A percentile compares a stretch with the other conserved stretches of the same genome.
phyloP scores from a whole-genome alignment of 1,284 basidiomycete genomes.

The Trichosporon sp. region DNA sequence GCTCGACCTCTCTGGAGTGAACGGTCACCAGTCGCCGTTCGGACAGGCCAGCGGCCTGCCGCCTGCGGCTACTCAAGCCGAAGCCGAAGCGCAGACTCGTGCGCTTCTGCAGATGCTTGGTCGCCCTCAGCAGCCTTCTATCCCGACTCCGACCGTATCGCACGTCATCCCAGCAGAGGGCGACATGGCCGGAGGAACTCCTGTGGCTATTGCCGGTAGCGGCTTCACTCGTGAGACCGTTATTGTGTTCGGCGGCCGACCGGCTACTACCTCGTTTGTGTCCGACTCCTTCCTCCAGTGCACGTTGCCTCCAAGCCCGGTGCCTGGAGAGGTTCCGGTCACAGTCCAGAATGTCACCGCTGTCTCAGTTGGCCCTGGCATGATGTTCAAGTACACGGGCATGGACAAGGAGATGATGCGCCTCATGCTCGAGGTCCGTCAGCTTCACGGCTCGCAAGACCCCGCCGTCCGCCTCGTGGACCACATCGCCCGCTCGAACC shows the following conservation, averaged over 20 bases:
- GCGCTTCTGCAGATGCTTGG: slow-evolving; percentile 17
- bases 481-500: slow-evolving; percentile 23
- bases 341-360: slow-evolving; percentile 59
- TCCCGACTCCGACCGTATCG: slow-evolving; percentile 42
- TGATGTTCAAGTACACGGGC: slow-evolving; percentile 36
- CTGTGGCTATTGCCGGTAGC: slow-evolving; percentile 87
- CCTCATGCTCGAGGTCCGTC: slow-evolving; percentile 37
- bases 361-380: slow-evolving; percentile 22
- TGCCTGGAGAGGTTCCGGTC: slow-evolving; percentile 83
- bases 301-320: slow-evolving; percentile 73
- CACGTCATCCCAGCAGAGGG: slow-evolving; percentile 82
- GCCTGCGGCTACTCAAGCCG: slow-evolving; percentile 19
- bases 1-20: slow-evolving; percentile 11
- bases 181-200: slow-evolving; percentile 86
- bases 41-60: slow-evolving; percentile 6
- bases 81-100: slow-evolving; percentile 19
- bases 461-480: slow-evolving; percentile 38
- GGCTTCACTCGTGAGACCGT: slow-evolving; percentile 63
- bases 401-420: slow-evolving; percentile 44
- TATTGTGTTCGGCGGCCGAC: slow-evolving; percentile 79
- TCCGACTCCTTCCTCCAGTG: slow-evolving; percentile 92
- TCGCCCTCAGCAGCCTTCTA: slow-evolving; percentile 4
- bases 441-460: slow-evolving; percentile 33
- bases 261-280: slow-evolving; percentile 83
- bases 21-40: slow-evolving; percentile 10